phyloP scores from a whole-genome alignment of 2,329 filamentous ascomycete genomes.

The Aureobasidium vineae region DNA sequence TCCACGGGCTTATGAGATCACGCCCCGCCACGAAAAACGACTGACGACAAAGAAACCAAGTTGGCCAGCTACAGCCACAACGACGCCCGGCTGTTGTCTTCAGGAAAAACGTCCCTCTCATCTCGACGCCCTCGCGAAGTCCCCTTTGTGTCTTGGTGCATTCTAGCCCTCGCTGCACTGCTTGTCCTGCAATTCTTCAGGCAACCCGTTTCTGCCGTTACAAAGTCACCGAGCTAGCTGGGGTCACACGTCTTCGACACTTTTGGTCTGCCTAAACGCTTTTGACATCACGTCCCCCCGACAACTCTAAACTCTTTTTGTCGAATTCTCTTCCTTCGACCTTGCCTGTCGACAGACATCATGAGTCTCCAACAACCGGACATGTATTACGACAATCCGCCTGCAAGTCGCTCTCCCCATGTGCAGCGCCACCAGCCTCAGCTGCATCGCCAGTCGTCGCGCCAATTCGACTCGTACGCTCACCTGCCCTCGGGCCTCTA shows the following conservation, averaged over 20 bases:
- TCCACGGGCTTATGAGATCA: conserved; percentile 24
- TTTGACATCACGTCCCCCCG: conserved; percentile 18
- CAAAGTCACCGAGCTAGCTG: conserved; percentile 13
- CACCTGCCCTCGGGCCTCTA: conserved; percentile 68
- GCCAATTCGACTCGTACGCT: conserved; percentile 66
- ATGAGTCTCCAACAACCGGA: conserved; percentile 47
- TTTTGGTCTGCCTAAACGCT: conserved; percentile 11
- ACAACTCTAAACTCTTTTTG: conserved; percentile 24
- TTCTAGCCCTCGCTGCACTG: background rate
- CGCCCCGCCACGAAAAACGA: conserved; percentile 25
- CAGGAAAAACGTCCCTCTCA: background rate
- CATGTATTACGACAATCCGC: conserved; percentile 70
- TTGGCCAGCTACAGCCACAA: conserved; percentile 10
- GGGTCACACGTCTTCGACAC: conserved; percentile 22
- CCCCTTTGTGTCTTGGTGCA: background rate
- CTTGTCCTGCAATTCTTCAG: conserved; percentile 4
- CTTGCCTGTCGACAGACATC: conserved; percentile 7
- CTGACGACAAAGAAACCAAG: conserved; percentile 25
- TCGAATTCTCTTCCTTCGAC: conserved; percentile 10
- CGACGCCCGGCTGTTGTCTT: conserved; percentile 10
- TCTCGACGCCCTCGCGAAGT: conserved; percentile 1
- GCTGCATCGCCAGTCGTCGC: conserved; percentile 68
- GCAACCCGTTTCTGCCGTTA: conserved; percentile 21
- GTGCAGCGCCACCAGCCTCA: conserved; percentile 65
- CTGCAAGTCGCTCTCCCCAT: conserved; percentile 67